Conservation (phyloP, 768 basidiomycete genomes). For the Tulasnella sp. region DNA sequence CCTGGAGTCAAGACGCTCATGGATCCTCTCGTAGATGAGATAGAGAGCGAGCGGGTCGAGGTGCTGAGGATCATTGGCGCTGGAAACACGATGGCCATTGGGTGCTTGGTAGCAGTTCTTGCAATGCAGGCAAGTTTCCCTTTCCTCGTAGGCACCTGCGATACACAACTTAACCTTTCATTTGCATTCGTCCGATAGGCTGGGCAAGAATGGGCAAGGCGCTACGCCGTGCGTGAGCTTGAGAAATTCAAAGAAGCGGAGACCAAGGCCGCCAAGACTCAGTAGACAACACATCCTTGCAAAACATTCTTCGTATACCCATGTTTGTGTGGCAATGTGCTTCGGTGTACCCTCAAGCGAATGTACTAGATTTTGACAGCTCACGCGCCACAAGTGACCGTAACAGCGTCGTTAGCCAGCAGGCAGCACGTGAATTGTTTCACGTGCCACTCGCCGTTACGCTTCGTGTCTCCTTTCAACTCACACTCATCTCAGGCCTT, state of each 20-base stretch:
- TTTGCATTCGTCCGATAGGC: constrained; percentile 45
- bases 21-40: constrained; percentile 44
- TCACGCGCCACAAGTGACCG: no score
- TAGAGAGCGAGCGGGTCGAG: constrained; percentile 54
- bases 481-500: no score
- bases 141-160: constrained; percentile 7
- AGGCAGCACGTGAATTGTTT: no score
- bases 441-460: no score
- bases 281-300: constrained; percentile 1
- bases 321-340: no score
- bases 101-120: constrained; percentile 53
- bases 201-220: constrained; percentile 74
- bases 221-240: constrained; percentile 40
- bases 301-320: not conserved
- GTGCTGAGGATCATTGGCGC: constrained; percentile 75
- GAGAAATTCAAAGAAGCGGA: constrained; percentile 31
- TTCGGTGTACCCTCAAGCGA: no score
- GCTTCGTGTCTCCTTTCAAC: no score
- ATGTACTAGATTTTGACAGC: no score
- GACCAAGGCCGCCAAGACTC: constrained; percentile 21
- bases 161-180: not conserved
- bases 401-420: no score
- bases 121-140: constrained; percentile 43
- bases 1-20: constrained; percentile 69
- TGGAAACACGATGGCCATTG: constrained; percentile 74